A percentile compares a stretch with the other conserved stretches of the same genome.
Evolutionary conservation across 2,329 filamentous ascomycete genomes (phyloP).

Genomic region (Cryphonectria parasitica): DNA sequence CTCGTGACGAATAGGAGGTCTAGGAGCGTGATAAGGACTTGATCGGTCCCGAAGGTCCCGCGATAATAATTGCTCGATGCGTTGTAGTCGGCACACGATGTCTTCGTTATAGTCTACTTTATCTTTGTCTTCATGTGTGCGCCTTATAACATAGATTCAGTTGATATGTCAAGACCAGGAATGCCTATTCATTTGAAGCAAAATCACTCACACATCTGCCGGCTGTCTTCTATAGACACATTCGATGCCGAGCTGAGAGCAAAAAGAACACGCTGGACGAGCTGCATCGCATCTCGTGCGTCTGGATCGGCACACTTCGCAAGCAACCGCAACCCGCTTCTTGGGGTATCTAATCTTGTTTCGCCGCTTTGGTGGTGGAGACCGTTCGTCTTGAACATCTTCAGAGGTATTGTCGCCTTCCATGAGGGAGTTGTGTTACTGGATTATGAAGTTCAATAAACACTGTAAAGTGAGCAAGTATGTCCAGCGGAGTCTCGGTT

Average conservation of each 20-base stretch:
- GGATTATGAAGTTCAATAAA: background rate
- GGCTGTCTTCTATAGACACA: constrained; percentile 30
- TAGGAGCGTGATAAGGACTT: background rate
- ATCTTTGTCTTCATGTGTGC: background rate
- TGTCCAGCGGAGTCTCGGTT: background rate
- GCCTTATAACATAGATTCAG: background rate
- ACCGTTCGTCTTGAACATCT: background rate
- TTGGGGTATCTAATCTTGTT: constrained; percentile 31
- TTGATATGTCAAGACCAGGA: background rate
- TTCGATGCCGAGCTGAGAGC: constrained; percentile 22
- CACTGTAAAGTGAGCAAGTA: background rate
- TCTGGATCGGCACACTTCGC: constrained; percentile 32
- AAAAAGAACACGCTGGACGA: constrained; percentile 31
- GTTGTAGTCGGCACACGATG: background rate
- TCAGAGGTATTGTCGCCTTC: background rate
- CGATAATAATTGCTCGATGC: background rate
- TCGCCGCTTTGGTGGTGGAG: background rate
- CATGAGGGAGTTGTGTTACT: background rate
- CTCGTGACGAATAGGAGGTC: background rate
- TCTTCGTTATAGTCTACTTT: background rate
- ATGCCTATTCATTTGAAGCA: background rate
- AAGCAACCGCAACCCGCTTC: constrained; percentile 32
- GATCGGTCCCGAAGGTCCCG: background rate
- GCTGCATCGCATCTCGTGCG: constrained; percentile 32
- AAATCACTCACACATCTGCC: background rate